A percentile compares a stretch with the other conserved stretches of the same genome.
Evolutionary conservation across 352 stramenopile genomes (phyloP).

Genomic region (Globisporangium sylvaticum): DNA sequence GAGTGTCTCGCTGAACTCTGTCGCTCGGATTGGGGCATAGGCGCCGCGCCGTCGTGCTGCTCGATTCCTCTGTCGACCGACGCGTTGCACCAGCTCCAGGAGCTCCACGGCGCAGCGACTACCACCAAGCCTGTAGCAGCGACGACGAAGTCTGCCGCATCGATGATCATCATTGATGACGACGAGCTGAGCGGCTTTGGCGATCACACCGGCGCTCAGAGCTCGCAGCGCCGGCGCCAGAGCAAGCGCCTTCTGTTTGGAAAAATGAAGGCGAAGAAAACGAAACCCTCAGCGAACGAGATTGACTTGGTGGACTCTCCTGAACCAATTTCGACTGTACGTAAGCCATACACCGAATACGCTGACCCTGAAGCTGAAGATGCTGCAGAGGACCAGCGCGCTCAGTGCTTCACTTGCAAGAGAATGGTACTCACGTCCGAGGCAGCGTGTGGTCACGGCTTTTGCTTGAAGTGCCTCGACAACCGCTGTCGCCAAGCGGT

Average conservation of each 20-base stretch:
- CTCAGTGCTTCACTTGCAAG: constrained; percentile 1
- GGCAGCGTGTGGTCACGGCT: constrained; percentile 19
- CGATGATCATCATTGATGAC: constrained; percentile 11
- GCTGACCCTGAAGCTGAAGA: not conserved
- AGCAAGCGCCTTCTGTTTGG: not conserved
- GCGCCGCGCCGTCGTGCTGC: not conserved
- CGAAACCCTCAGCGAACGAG: not conserved
- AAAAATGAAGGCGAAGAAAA: not conserved
- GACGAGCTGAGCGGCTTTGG: not conserved
- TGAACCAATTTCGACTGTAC: not conserved
- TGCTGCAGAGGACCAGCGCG: constrained; percentile 1
- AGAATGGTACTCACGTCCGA: constrained; percentile 6
- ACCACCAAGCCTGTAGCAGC: not conserved
- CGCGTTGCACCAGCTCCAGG: not conserved
- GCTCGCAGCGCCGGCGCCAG: not conserved
- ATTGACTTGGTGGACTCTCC: constrained; percentile 8
- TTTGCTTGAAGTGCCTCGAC: constrained; percentile 36
- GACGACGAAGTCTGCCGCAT: not conserved
- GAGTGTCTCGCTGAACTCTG: not conserved
- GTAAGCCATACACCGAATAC: not conserved
- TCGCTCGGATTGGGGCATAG: not conserved
- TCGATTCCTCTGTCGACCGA: not conserved
- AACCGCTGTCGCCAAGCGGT: constrained; percentile 22
- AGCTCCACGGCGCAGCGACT: not conserved
- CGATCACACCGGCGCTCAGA: not conserved